Conservation (phyloP, 345 rosid species). For the Mangifera indica region DNA sequence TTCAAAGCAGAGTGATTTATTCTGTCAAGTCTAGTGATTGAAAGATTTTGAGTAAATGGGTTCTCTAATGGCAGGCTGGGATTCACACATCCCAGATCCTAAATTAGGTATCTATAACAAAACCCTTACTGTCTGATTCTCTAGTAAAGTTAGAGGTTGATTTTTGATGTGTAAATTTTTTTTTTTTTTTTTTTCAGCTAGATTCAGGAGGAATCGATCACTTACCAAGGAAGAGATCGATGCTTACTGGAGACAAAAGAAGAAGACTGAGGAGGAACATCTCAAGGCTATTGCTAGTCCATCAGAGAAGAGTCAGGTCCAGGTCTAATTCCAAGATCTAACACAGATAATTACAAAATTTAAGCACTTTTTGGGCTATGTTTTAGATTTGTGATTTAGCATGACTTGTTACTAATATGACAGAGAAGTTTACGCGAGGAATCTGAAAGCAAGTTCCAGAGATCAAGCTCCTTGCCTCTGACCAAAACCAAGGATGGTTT, state of each 20-base stretch:
- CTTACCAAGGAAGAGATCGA: slow-evolving; percentile 72
- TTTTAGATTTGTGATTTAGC: neutral
- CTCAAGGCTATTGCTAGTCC: slow-evolving; percentile 38
- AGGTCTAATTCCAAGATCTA: too few relatives aligned
- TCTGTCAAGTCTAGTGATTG: neutral
- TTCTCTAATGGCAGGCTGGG: slow-evolving; percentile 97
- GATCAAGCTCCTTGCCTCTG: slow-evolving; percentile 41
- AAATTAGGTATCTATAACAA: slow-evolving; percentile 37
- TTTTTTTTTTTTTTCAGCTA: slow-evolving; percentile 34
- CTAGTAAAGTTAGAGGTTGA: neutral
- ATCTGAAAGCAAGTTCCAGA: slow-evolving; percentile 10
- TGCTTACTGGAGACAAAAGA: slow-evolving; percentile 67
- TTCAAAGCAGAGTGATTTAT: neutral
- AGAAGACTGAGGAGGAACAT: slow-evolving; percentile 62
- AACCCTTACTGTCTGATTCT: neutral
- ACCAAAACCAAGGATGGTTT: slow-evolving; percentile 12
- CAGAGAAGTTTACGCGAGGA: slow-evolving; percentile 14
- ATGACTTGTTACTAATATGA: neutral
- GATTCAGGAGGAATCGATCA: slow-evolving; percentile 54
- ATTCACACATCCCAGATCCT: slow-evolving; percentile 53
- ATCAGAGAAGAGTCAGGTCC: slow-evolving; percentile 18
- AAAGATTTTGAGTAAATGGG: slow-evolving; percentile 53
- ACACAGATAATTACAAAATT: neutral
- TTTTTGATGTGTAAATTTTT: neutral
- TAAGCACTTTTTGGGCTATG: neutral